Conservation (phyloP, 2,329 filamentous ascomycete species). For the Balansia obtecta region DNA sequence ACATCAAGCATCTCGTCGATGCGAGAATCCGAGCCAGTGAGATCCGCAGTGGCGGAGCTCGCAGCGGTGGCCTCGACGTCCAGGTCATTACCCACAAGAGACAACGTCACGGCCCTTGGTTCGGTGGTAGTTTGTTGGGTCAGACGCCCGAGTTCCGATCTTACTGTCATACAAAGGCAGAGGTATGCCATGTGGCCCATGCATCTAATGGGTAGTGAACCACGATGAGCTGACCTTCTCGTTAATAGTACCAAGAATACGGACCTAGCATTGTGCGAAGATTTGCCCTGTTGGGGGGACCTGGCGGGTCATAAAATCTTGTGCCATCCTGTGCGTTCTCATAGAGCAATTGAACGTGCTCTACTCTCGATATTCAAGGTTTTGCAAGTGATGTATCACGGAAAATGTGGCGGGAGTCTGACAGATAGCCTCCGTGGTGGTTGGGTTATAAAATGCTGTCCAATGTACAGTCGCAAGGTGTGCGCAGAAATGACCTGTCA, state of each 20-base stretch:
- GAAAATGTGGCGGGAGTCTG: too few relatives aligned
- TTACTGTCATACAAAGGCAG: conserved; percentile 91
- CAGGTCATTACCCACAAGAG: conserved; percentile 96
- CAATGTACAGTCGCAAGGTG: too few relatives aligned
- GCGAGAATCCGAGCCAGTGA: conserved; percentile 87
- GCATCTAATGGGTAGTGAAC: neutral
- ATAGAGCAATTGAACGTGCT: conserved; percentile 3
- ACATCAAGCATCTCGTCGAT: conserved; percentile 93
- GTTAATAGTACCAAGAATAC: conserved; percentile 77
- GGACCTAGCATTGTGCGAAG: conserved; percentile 90
- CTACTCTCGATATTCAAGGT: neutral
- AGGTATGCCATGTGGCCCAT: conserved; percentile 31
- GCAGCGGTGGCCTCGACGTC: conserved; percentile 87
- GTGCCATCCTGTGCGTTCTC: neutral
- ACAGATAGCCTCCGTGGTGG: too few relatives aligned
- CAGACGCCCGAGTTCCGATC: conserved; percentile 97
- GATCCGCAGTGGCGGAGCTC: conserved; percentile 78
- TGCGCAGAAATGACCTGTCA: too few relatives aligned
- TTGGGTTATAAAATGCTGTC: too few relatives aligned
- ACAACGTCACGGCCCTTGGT: conserved; percentile 96
- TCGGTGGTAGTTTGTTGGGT: conserved; percentile 88
- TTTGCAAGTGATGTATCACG: neutral
- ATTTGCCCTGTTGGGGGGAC: conserved; percentile 87
- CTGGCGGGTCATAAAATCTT: conserved; percentile 56
- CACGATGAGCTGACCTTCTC: conserved; percentile 10